Evolutionary conservation across 1,139 yeast species (phyloP), one percentile per base, ranked within the genome.

Genomic region (Meyerozyma athensensis): DNA sequence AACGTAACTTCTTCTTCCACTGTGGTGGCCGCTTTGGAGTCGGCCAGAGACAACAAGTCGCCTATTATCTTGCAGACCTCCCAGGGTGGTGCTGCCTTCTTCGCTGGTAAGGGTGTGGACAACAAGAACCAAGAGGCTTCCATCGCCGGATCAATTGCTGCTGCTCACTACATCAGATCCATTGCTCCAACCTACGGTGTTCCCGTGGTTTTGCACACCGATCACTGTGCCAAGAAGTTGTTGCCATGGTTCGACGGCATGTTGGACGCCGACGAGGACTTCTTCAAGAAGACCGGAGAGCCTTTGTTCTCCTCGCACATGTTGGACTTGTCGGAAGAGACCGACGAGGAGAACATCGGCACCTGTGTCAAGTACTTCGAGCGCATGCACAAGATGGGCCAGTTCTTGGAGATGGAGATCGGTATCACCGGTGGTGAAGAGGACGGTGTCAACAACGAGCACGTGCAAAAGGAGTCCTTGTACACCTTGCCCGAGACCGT

Each of bases 361-460:
- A 83, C 86, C 52, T 90, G 97, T 78, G 95, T 72, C 68, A 84
- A 87, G 75, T 94, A 94, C 81, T 92, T 94, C 74, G 76, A 76
- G 67, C 87, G 95, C 72, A 89, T 87, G 81, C 74, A 95, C 65
- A 89, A 86, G 73, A 78, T 90, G 81, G 77, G 79, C 75, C 97
- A 92, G 77, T 92, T 94, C 92, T 81, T 92, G 65, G 99, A 92
- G 79, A 94, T 92, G 98, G 99, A 92, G 79, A 92, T 92, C 65
- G 99, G 98, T 81, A 92, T 92, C 80, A 94, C 98, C 64, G 97
- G 98, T 74, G 98, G 98, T 83, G 98, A 92, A 77, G 98, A 92
- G 75, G 99, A 92, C 65, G 99, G 99, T 81, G 98, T 94, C 59
- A 94, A 92, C 83, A 94, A 92, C 79, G 94, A 90, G 71, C 77